Base-by-base conservation (phyloP, 2,329 filamentous ascomycete genomes). In the Epichloe sibirici region DNA sequence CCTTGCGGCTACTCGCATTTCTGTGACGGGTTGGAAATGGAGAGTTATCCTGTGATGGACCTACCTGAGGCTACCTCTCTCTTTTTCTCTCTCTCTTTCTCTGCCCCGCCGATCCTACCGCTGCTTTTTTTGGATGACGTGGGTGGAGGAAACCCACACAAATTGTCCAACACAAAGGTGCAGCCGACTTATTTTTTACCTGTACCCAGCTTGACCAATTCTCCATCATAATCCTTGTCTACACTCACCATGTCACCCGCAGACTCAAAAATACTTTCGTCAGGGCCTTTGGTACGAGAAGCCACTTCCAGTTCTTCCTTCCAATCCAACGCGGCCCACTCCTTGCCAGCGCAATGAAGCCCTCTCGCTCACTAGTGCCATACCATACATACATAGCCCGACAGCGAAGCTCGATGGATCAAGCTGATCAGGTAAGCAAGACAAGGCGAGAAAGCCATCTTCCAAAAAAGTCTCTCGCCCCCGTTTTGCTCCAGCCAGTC, bases 391-490 rank as follows among this genome's bases (percentile, higher is more conserved):
- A 9, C 28, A 8, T 3, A 81, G 77, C 58, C 69, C 35, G 69
- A 75, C 25, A 65, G 61, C 11, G 77, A 84, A 53, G 79, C 80
- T 21, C 72, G 71, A 59, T 84, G 81, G 81, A 77, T 76, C 35
- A 79, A 75, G 59, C 70, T 83, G 6, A 70, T 78, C 57, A 76
- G 78, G 79, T 82, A 71, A 56, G 37, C 40, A 23, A 37, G n/a
- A 40, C 17, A 21, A 35, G 17, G 25, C 9, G 23, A 12, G 11
- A 17, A 15, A 31, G 8, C 21, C 37, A n/a, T 31, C 15, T 21
- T 7, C 15, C n/a, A 39, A 1, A 4, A 1, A 4, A 2, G n/a
- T n/a, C n/a, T 8, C n/a, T 13, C 17, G 17, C 17, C 3, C n/a
- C 5, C 52, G 13, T 34, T 4, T 5, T 13, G 4, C 34, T 3